Conservation (phyloP, 202 grass and related monocot genomes). For the Eragrostis tef region DNA sequence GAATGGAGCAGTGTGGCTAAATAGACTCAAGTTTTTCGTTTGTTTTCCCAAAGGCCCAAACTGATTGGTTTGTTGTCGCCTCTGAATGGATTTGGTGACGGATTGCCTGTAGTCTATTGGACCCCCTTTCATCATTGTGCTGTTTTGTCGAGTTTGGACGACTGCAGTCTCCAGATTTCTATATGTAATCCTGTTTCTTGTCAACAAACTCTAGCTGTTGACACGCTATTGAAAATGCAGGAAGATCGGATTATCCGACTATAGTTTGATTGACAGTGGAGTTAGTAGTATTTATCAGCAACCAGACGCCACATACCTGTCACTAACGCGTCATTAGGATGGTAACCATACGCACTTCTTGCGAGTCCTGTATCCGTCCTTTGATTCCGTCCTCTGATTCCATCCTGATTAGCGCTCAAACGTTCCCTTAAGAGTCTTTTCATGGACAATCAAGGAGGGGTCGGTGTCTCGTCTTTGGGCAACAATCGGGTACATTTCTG, state of each 20-base stretch:
- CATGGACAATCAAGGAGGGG: conserved; percentile 2
- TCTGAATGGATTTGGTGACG: background rate
- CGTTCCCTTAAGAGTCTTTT: background rate
- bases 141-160: no score
- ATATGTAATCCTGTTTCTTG: no score
- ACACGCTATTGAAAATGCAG: no score
- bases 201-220: no score
- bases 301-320: background rate
- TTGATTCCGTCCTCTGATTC: conserved; percentile 34
- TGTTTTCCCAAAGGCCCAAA: background rate
- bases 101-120: background rate
- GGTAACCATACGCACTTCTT: background rate
- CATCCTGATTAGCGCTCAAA: background rate
- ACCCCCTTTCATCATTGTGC: background rate
- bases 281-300: background rate
- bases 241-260: no score
- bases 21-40: background rate
- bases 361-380: background rate
- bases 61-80: background rate
- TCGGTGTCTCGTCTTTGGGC: conserved; percentile 11
- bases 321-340: background rate
- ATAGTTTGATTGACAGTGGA: no score
- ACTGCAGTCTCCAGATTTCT: no score
- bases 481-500: conserved; percentile 35
- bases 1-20: background rate